These are phyloP conservation scores for Anacardium occidentale DNA, from an alignment of 345 rosid species.

Conservation along the genomic window DNA sequence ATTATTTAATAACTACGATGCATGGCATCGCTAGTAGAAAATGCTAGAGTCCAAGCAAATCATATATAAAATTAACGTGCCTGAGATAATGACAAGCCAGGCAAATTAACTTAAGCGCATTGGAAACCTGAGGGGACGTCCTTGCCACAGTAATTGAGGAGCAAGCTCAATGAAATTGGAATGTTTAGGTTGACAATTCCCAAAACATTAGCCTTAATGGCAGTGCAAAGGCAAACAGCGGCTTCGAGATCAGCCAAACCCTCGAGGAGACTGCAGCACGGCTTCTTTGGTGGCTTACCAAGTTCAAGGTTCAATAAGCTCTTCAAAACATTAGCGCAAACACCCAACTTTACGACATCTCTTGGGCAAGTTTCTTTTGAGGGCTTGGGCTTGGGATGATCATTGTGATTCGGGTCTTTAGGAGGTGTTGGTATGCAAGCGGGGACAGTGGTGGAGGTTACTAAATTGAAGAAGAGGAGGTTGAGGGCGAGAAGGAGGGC, in stretches of 20 bases:
- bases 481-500: constrained; percentile 31
- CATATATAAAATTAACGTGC: too few relatives aligned
- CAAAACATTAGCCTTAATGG: constrained; percentile 23
- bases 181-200: constrained; percentile 33
- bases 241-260: constrained; percentile 21
- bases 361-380: background rate
- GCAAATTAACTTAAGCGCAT: constrained; percentile 30
- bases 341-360: background rate
- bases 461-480: constrained; percentile 34
- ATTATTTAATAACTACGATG: too few relatives aligned
- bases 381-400: constrained; percentile 10
- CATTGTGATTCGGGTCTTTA: background rate
- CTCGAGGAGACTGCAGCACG: background rate
- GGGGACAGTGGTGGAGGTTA: background rate
- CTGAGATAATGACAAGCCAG: too few relatives aligned
- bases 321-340: background rate
- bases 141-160: constrained; percentile 61
- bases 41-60: too few relatives aligned
- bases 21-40: too few relatives aligned
- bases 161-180: constrained; percentile 47
- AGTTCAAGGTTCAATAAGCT: background rate
- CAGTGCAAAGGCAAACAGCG: constrained; percentile 33
- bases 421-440: background rate
- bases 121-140: constrained; percentile 53
- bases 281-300: background rate